Evolutionary conservation across 2,329 filamentous ascomycete species (phyloP).

Genomic region (Tolypocladium sp.): DNA sequence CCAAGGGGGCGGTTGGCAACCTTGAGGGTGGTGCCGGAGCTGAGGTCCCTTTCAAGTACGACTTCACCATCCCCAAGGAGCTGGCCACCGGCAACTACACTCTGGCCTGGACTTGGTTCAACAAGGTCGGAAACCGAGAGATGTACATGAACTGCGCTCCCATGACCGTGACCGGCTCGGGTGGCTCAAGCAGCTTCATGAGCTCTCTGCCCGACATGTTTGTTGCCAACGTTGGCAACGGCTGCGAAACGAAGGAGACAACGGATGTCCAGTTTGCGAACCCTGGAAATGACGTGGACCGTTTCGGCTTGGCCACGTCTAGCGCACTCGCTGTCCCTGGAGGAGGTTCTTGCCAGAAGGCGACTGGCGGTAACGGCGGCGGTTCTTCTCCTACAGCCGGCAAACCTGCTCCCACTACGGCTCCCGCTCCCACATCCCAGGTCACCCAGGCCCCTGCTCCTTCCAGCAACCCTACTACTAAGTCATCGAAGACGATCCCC

Average conservation of each 20-base stretch:
- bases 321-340: no score
- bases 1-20: constrained; percentile 48
- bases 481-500: constrained; percentile 8
- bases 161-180: constrained; percentile 50
- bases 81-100: constrained; percentile 70
- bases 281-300: constrained; percentile 48
- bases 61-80: constrained; percentile 61
- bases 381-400: constrained; percentile 5
- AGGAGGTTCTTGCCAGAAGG: constrained; percentile 3
- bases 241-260: constrained; percentile 41
- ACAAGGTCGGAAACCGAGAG: constrained; percentile 84
- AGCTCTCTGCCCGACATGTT: constrained; percentile 62
- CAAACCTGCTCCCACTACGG: constrained; percentile 4
- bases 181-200: constrained; percentile 43
- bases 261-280: constrained; percentile 52
- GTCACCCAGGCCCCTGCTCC: neutral
- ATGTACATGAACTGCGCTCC: constrained; percentile 97
- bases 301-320: no score
- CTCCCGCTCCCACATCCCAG: neutral
- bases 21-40: constrained; percentile 35
- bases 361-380: constrained; percentile 12
- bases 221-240: constrained; percentile 52
- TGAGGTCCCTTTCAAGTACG: constrained; percentile 46
- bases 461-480: neutral
- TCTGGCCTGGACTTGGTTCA: constrained; percentile 92